Conservation (phyloP, 2,329 filamentous ascomycete species). For the Penicillium janthinellum region DNA sequence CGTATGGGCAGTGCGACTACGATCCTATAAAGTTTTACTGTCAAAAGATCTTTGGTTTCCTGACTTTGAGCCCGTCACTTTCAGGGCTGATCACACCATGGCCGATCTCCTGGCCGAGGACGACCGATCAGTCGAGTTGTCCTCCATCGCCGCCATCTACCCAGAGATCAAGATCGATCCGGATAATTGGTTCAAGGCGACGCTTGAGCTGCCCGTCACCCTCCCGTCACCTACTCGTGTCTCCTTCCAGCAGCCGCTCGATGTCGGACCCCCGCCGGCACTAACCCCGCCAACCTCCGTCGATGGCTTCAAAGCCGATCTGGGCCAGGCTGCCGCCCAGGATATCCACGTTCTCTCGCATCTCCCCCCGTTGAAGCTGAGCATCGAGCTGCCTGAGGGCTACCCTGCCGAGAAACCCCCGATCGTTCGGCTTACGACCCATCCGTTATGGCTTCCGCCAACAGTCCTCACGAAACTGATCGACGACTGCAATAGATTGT, state of each 20-base stretch:
- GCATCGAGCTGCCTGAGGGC: constrained; percentile 55
- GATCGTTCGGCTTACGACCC: constrained; percentile 50
- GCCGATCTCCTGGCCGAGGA: constrained; percentile 50
- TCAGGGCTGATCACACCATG: constrained; percentile 29
- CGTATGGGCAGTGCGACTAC: neutral
- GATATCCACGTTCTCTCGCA: constrained; percentile 55
- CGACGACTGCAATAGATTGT: constrained; percentile 53
- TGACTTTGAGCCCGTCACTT: constrained; percentile 1
- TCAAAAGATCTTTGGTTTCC: neutral
- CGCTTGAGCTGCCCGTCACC: constrained; percentile 58
- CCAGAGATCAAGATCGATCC: constrained; percentile 59
- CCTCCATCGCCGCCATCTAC: constrained; percentile 62
- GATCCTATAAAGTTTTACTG: neutral
- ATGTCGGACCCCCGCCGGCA: constrained; percentile 36
- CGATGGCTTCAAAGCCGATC: constrained; percentile 33
- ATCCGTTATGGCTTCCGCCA: constrained; percentile 56
- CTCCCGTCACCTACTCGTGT: constrained; percentile 56
- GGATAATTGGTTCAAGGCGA: constrained; percentile 50
- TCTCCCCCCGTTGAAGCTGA: constrained; percentile 58
- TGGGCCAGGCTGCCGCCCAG: constrained; percentile 24
- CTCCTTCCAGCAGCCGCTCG: constrained; percentile 41
- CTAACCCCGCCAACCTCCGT: constrained; percentile 48
- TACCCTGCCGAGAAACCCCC: constrained; percentile 60
- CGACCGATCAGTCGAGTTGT: constrained; percentile 62
- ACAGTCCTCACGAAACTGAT: constrained; percentile 48